phyloP scores from a whole-genome alignment of 2,329 filamentous ascomycete species.

The Ophiognomonia clavigignenti-juglandacearum region DNA sequence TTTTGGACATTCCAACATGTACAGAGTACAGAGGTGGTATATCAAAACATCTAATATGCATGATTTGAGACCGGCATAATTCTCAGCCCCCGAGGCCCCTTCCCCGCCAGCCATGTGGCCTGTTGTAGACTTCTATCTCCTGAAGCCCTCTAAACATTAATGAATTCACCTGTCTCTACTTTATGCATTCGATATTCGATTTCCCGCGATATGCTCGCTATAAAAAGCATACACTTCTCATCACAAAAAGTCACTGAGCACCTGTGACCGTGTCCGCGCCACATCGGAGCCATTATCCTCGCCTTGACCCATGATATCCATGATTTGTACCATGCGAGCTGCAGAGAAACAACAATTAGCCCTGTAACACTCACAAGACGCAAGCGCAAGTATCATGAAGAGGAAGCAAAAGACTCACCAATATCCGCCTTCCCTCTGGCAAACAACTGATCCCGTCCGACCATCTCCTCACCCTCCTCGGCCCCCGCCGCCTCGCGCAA shows the following conservation, averaged over 20 bases:
- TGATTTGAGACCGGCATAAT: background rate
- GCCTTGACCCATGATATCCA: constrained; percentile 52
- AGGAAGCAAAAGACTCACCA: constrained; percentile 38
- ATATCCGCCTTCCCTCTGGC: constrained; percentile 58
- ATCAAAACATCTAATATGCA: background rate
- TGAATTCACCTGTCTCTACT: too few species aligned
- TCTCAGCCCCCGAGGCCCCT: too few species aligned
- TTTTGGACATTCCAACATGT: too few species aligned
- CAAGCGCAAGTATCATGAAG: constrained; percentile 1
- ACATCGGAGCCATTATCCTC: constrained; percentile 51
- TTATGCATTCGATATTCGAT: background rate
- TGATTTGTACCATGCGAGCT: constrained; percentile 61
- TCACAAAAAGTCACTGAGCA: constrained; percentile 49
- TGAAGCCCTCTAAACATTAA: too few species aligned
- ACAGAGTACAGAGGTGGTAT: background rate
- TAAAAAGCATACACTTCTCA: too few species aligned
- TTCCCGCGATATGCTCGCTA: background rate
- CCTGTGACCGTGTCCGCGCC: constrained; percentile 53
- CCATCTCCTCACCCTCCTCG: constrained; percentile 39
- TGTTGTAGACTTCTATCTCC: too few species aligned
- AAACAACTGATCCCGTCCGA: constrained; percentile 52
- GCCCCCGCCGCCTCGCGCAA: constrained; percentile 47
- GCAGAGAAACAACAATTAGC: background rate
- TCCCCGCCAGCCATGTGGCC: too few species aligned
- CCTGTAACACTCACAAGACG: background rate